Evolutionary conservation across 257 asterid genomes (phyloP).

Genomic region (Penstemon eatonii): DNA sequence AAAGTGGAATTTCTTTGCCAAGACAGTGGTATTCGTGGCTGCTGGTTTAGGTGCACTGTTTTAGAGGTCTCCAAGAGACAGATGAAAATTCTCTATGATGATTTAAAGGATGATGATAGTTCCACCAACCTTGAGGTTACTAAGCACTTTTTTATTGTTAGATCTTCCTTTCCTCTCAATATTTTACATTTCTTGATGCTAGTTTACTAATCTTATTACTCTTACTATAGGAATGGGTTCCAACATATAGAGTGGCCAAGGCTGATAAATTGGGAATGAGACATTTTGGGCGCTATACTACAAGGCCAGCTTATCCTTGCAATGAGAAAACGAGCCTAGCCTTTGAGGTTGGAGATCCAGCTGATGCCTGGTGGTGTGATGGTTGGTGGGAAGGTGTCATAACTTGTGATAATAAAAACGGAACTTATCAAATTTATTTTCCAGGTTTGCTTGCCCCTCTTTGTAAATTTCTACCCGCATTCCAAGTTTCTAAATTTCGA

Average conservation of each 20-base stretch:
- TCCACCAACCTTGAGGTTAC: conserved; percentile 72
- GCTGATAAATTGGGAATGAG: conserved; percentile 88
- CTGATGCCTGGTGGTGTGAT: conserved; percentile 96
- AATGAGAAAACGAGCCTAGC: conserved; percentile 29
- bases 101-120: conserved; percentile 70
- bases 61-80: conserved; percentile 63
- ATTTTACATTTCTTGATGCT: neutral
- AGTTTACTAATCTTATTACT: conserved; percentile 16
- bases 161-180: neutral
- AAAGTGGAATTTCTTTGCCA: conserved; percentile 84
- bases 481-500: neutral
- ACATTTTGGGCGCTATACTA: conserved; percentile 59
- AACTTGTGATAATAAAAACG: conserved; percentile 36
- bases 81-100: conserved; percentile 70
- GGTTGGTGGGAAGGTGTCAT: conserved; percentile 99
- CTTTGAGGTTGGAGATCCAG: conserved; percentile 73
- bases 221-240: conserved; percentile 77
- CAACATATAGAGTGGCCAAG: conserved; percentile 63
- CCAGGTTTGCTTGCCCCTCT: conserved; percentile 53
- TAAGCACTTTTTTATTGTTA: neutral
- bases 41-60: conserved; percentile 91
- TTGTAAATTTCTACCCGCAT: neutral
- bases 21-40: conserved; percentile 98
- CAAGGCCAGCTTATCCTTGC: conserved; percentile 61
- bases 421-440: conserved; percentile 60